Conservation (phyloP, 2,329 filamentous ascomycete genomes). For the Rhexocercosporidium sp. region DNA sequence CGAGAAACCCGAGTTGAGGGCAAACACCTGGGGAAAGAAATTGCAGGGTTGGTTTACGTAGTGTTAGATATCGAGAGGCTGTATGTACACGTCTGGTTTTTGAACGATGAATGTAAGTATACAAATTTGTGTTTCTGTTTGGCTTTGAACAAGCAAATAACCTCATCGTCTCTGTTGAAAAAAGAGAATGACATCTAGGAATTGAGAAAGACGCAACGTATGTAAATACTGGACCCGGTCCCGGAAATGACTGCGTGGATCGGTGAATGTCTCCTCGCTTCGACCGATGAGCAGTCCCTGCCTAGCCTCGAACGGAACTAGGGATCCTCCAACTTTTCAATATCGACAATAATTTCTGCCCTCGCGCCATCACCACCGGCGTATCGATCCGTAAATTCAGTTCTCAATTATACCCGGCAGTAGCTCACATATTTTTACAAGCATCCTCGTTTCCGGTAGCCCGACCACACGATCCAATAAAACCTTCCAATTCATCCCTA, state of each 20-base stretch:
- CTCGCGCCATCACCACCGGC: not conserved
- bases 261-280: not conserved
- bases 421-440: not conserved
- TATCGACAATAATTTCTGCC: not conserved
- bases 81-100: not conserved
- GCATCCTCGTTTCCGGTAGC: not conserved
- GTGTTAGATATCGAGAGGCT: not conserved
- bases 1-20: conserved; percentile 27
- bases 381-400: not conserved
- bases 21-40: conserved; percentile 28
- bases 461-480: not conserved
- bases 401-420: conserved; percentile 8
- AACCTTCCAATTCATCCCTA: not conserved
- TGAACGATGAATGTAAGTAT: not conserved
- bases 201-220: too few relatives aligned
- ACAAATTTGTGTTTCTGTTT: not conserved
- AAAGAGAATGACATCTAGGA: too few relatives aligned
- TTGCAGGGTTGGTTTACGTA: conserved; percentile 31
- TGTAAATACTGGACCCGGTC: too few relatives aligned
- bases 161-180: not conserved
- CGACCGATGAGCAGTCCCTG: not conserved
- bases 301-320: not conserved
- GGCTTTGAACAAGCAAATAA: not conserved
- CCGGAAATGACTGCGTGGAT: too few relatives aligned
- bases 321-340: not conserved